phyloP scores from a whole-genome alignment of 176 grass and related monocot species.

The Triticum urartu region DNA sequence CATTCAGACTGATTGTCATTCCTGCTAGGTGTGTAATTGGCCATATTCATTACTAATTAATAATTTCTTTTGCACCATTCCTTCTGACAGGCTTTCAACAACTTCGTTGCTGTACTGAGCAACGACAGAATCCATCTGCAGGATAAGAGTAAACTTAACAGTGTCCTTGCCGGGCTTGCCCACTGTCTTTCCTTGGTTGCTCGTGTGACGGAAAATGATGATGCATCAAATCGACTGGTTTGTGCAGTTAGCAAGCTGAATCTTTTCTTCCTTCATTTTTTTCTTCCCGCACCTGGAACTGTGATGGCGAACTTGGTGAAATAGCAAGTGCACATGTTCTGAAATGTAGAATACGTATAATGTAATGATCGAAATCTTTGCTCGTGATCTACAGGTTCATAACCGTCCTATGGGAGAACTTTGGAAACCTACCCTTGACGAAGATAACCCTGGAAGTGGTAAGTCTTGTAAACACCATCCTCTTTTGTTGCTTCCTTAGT shows the following conservation, averaged over 20 bases:
- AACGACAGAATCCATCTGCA: conserved; percentile 76
- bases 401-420: conserved; percentile 11
- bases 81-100: conserved; percentile 67
- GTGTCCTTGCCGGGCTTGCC: conserved; percentile 74
- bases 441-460: conserved; percentile 30
- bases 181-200: conserved; percentile 76
- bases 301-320: not conserved
- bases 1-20: not conserved
- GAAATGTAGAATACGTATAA: not conserved
- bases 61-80: conserved; percentile 27
- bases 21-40: not conserved
- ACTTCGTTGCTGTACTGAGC: conserved; percentile 74
- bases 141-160: conserved; percentile 89
- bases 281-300: not conserved
- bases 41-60: conserved; percentile 19
- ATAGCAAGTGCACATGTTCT: conserved; percentile 19
- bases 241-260: conserved; percentile 26
- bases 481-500: not conserved
- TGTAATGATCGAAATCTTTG: conserved; percentile 6
- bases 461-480: conserved; percentile 1
- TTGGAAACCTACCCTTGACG: conserved; percentile 38
- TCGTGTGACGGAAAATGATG: conserved; percentile 19
- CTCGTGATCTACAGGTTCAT: conserved; percentile 24
- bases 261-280: not conserved
- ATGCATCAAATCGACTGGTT: conserved; percentile 52